Evolutionary conservation across 257 asterid genomes (phyloP), one percentile per base, ranked within the genome.

Genomic region (Scutellaria galericulata): DNA sequence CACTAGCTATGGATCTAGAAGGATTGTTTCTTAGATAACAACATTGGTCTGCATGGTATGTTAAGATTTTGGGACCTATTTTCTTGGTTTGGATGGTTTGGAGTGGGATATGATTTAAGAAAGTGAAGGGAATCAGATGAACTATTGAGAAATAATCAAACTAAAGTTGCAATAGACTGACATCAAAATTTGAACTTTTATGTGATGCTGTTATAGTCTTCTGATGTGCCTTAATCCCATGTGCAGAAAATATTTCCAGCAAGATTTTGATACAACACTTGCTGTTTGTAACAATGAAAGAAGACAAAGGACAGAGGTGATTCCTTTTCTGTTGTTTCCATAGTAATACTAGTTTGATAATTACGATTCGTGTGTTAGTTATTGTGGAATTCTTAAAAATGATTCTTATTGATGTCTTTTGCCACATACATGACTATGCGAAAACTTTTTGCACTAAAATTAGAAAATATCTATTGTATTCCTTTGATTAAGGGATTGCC

Each of bases 241-340:
- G 18, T 77, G 84, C 92, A 94, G 99, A 83, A 88, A 83, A 79
- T 87, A 77, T 75, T 81, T 86, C 79, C 96, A 88, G 86, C 97
- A 82, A 80, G 95, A 94, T 83, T 91, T 94, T 81, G 98, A 91
- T 82, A 66, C 95, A 9, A 88, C 96, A 12, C 93, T 91, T 78
- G 96, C 97, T 78, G 88, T 84, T 73, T 82, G 88, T 77, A 88
- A 91, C 87, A 86, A 91, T 81, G 99, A 91, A 88, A 84, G 95
- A 77, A 88, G 86, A 79, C 98, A 88, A 75, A 86, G 92, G 83
- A 85, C 92, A 6, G 96, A 94, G 99, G 99, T 94, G 70, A 78
- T 48, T 70, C 7, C 27, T 15, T 50, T 47, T 61, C 20, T 64
- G 9, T 74, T 14, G 12, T 51, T 62, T 61, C 27, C 37, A 14